These are phyloP conservation scores for Paecilomyces dactylethromorphus DNA, from an alignment of 2,329 filamentous ascomycete species.

Conservation along the genomic window DNA sequence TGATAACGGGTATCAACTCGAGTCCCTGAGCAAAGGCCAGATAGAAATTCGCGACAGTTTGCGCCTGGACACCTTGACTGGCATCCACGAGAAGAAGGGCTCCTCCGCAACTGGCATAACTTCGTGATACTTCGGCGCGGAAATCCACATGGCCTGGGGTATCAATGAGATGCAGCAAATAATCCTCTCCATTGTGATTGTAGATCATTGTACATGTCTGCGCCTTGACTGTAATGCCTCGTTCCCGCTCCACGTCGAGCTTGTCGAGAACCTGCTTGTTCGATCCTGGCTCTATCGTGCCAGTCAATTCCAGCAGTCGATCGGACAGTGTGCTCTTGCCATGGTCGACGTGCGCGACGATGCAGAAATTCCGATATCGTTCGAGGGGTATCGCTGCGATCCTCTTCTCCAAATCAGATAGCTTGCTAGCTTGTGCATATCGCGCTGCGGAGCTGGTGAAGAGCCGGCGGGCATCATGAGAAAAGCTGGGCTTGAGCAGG, in stretches of 20 bases:
- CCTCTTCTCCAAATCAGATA: constrained; percentile 52
- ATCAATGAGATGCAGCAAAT: constrained; percentile 90
- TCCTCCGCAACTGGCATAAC: constrained; percentile 92
- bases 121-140: constrained; percentile 87
- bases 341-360: constrained; percentile 97
- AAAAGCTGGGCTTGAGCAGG: constrained; percentile 21
- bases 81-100: constrained; percentile 90
- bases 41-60: constrained; percentile 98
- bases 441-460: constrained; percentile 25
- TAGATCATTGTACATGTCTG: constrained; percentile 99
- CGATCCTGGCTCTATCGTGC: constrained; percentile 76
- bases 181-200: constrained; percentile 76
- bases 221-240: constrained; percentile 97
- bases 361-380: constrained; percentile 84
- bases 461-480: constrained; percentile 17
- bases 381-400: constrained; percentile 47
- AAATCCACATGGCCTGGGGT: constrained; percentile 98
- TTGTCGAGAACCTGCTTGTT: constrained; percentile 98
- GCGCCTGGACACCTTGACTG: constrained; percentile 91
- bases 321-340: constrained; percentile 95
- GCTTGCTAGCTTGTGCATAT: constrained; percentile 16
- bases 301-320: constrained; percentile 84
- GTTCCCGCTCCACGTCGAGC: constrained; percentile 89
- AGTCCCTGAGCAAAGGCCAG: constrained; percentile 90
- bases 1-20: constrained; percentile 81